Percentiles rank a stretch among this genome's conserved stretches.
Conservation (phyloP, 2,329 filamentous ascomycete genomes). For the Fusarium mexicanum region DNA sequence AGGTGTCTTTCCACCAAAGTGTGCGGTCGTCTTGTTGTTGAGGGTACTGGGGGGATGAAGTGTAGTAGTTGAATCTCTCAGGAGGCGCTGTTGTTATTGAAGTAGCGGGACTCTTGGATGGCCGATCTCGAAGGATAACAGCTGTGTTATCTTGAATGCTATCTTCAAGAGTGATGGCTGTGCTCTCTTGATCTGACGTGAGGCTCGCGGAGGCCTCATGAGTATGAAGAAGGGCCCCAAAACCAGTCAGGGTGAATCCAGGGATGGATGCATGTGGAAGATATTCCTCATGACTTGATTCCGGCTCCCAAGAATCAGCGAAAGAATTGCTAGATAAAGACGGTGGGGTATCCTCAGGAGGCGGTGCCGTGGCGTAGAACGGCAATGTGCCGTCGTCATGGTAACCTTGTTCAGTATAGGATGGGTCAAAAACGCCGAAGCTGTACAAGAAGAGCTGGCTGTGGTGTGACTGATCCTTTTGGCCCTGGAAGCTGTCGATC, state of each 20-base stretch:
- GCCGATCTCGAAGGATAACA: background rate
- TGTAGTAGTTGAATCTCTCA: background rate
- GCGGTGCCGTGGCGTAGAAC: background rate
- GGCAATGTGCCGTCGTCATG: background rate
- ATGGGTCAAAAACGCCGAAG: background rate
- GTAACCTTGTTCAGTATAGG: background rate
- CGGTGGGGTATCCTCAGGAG: background rate
- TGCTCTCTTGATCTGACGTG: background rate
- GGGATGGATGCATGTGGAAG: background rate
- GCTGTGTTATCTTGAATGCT: background rate
- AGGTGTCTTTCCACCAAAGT: background rate
- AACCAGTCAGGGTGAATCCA: background rate
- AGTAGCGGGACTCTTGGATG: background rate
- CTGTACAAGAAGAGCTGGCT: background rate
- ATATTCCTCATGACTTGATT: background rate
- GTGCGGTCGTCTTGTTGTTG: background rate
- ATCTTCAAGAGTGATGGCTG: background rate
- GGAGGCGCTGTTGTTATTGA: background rate
- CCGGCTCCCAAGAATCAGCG: background rate
- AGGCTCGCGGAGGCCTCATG: background rate
- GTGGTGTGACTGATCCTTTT: background rate
- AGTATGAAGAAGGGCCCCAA: background rate
- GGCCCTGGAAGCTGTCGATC: background rate
- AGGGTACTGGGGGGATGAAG: background rate
- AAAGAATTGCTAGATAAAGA: background rate